These are phyloP conservation scores for Tulasnella sp. DNA, from an alignment of 768 basidiomycete species.

Conservation along the genomic window DNA sequence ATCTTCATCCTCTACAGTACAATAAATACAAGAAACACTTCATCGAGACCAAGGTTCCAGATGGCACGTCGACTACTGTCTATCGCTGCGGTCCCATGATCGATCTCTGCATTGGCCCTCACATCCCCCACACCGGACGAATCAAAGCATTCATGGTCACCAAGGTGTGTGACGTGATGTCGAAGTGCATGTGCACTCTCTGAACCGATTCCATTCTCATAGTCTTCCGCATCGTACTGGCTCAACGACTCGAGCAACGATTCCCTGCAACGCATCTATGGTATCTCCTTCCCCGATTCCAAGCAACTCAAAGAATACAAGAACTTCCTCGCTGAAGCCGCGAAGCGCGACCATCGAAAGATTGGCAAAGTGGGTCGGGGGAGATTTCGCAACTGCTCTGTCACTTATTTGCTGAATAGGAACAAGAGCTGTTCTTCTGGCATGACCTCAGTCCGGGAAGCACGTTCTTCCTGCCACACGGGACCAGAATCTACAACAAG, in stretches of 20 bases:
- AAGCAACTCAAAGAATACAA: conserved; percentile 94
- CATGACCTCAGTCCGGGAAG: conserved; percentile 92
- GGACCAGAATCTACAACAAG: conserved; percentile 92
- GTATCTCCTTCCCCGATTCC: conserved; percentile 97
- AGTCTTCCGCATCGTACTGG: conserved; percentile 99
- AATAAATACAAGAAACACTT: conserved; percentile 97
- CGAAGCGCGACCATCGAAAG: conserved; percentile 94
- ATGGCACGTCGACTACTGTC: conserved; percentile 92
- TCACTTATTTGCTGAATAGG: conserved; percentile 31
- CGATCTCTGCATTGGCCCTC: conserved; percentile 93
- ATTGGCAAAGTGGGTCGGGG: conserved; percentile 59
- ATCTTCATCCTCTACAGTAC: conserved; percentile 45
- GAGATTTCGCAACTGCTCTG: not conserved
- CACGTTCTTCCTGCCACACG: conserved; percentile 95
- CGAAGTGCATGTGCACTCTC: conserved; percentile 2
- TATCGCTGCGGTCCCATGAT: conserved; percentile 99
- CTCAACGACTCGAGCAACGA: conserved; percentile 88
- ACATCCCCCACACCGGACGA: conserved; percentile 94
- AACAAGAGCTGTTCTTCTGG: conserved; percentile 99
- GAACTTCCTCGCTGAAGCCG: conserved; percentile 89
- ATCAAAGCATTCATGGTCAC: conserved; percentile 98
- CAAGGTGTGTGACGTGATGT: conserved; percentile 44
- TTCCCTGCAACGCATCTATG: conserved; percentile 90
- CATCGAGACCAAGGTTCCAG: conserved; percentile 90
- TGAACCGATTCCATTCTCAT: not conserved